Conservation (phyloP, 192 early-diverging fungal species). For the Coemansia sp. region DNA sequence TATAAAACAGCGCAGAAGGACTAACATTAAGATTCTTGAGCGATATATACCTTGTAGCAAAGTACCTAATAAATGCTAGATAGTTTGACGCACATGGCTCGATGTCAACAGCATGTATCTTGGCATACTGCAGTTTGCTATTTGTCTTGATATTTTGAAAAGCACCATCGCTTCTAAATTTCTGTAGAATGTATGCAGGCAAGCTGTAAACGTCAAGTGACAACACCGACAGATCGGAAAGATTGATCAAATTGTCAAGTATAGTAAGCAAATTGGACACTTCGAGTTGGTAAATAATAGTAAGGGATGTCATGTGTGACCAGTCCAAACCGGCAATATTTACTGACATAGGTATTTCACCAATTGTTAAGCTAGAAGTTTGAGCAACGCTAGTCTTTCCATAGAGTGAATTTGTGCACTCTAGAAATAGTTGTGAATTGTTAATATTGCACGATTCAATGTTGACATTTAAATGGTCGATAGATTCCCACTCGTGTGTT, state of each 20-base stretch:
- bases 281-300: conserved; percentile 2
- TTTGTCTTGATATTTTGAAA: background rate
- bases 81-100: conserved; percentile 6
- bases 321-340: background rate
- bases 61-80: conserved; percentile 10
- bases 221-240: background rate
- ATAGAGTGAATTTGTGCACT: background rate
- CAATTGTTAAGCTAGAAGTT: background rate
- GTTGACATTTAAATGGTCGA: background rate
- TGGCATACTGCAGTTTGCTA: conserved; percentile 1
- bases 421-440: background rate
- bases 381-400: background rate
- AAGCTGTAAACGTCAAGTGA: background rate
- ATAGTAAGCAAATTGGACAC: background rate
- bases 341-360: background rate
- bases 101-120: conserved; percentile 6
- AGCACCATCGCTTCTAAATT: background rate
- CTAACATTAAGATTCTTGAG: conserved; percentile 8
- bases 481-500: background rate
- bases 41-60: conserved; percentile 2
- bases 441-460: background rate
- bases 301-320: conserved; percentile 6
- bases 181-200: background rate
- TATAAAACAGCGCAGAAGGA: conserved; percentile 4
- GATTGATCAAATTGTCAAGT: background rate